Evolutionary conservation across 2,329 filamentous ascomycete genomes (phyloP), one percentile per base, ranked within the genome.

Genomic region (Xylariaceae sp.): DNA sequence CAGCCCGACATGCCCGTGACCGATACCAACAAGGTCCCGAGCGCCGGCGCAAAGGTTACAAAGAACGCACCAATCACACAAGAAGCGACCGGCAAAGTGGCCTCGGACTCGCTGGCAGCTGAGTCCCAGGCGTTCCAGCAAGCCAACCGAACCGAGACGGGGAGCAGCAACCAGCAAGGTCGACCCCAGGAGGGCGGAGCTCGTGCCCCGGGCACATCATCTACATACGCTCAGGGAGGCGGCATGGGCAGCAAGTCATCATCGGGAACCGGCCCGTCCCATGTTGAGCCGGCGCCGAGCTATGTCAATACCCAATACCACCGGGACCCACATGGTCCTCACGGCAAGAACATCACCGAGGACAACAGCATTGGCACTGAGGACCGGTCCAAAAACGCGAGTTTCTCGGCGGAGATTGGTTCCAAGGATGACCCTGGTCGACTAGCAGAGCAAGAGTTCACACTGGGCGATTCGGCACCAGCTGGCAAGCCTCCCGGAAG

Each of bases 101-200:
- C 73, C 31, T 67, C 73, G 11, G 84, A 83, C 62, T 90, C 85
- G 5, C 78, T 94, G 4, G 87, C 87, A 9, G 82, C 78, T 42
- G 81, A 90, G 54, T 92, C 85, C 0, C 39, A 52, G 14, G 37
- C 53, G 15, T 63, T 78, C 43, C 65, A 69, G 32, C 50, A 66
- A 15, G 71, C 71, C 41, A 85, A 83, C 48, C 65, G 60, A 9
- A 59, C 68, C 5, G 64, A 28, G 5, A 28, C 5, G 8, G 11
- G 11, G 6, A 66, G 66, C 7, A 73, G 73, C 29, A 50, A 52
- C n/a, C 68, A 70, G 32, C 76, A 69, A 23, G 81, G 70, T 14
- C 52, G 31, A 28, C 44, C 28, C 24, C 46, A 19, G 47, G 42
- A 34, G 34, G 43, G 24, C n/a, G 24, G 13, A 17, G 40, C n/a